Conservation (phyloP, 2,329 filamentous ascomycete species). For the Fusarium sterilihyphosum region DNA sequence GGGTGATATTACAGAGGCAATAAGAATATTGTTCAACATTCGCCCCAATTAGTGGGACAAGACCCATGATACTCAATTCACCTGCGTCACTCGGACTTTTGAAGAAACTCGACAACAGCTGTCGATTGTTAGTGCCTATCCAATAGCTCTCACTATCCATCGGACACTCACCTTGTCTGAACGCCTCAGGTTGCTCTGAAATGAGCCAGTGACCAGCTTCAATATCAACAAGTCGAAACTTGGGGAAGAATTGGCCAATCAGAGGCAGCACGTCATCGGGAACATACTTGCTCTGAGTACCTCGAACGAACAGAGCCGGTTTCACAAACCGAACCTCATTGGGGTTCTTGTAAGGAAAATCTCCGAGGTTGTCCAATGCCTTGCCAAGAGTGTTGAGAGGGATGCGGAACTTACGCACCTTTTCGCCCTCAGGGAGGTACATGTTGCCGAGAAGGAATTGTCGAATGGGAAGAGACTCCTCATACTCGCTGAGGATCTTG, state of each 20-base stretch:
- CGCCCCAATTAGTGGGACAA: slow-evolving; percentile 16
- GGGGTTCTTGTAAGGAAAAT: slow-evolving; percentile 87
- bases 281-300: slow-evolving; percentile 81
- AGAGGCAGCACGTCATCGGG: slow-evolving; percentile 82
- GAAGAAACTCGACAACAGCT: slow-evolving; percentile 73
- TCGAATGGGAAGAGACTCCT: slow-evolving; percentile 77
- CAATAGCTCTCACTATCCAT: not conserved
- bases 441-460: slow-evolving; percentile 95
- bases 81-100: slow-evolving; percentile 55
- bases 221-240: slow-evolving; percentile 77
- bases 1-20: slow-evolving; percentile 5
- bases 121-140: not conserved
- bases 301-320: slow-evolving; percentile 82
- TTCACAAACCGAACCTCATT: slow-evolving; percentile 75
- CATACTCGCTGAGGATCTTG: slow-evolving; percentile 78
- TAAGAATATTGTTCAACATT: slow-evolving; percentile 6
- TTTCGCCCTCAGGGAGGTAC: slow-evolving; percentile 61
- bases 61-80: not conserved
- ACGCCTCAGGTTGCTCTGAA: slow-evolving; percentile 85
- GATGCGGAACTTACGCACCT: slow-evolving; percentile 77
- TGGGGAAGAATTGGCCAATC: slow-evolving; percentile 84
- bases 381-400: slow-evolving; percentile 77
- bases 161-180: slow-evolving; percentile 70
- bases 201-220: slow-evolving; percentile 89
- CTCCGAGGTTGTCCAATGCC: slow-evolving; percentile 78